Percentiles rank a stretch among this genome's conserved stretches.
Evolutionary conservation across 768 basidiomycete species (phyloP).

Genomic region (Leccinum uliginosum): DNA sequence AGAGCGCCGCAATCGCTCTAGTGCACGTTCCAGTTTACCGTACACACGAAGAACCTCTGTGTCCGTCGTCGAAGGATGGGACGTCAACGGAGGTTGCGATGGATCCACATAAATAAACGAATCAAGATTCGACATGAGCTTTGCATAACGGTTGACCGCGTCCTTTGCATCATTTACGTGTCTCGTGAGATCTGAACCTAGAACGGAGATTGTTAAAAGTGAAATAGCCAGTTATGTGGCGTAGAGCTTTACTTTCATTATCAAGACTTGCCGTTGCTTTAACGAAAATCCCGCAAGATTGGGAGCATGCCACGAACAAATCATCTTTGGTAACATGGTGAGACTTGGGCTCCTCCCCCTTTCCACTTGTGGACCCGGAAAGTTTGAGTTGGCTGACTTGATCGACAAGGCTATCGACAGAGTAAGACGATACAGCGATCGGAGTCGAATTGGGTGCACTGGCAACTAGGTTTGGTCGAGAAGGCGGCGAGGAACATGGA

Average conservation of each 20-base stretch:
- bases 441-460: not conserved
- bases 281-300: slow-evolving; percentile 39
- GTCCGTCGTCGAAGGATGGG: not conserved
- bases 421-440: not conserved
- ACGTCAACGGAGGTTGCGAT: not conserved
- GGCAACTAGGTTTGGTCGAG: not conserved
- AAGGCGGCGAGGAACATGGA: slow-evolving; percentile 3
- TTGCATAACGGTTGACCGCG: slow-evolving; percentile 19
- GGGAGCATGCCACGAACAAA: slow-evolving; percentile 35
- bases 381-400: slow-evolving; percentile 20
- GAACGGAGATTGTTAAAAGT: not conserved
- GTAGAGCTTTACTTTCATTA: slow-evolving; percentile 7
- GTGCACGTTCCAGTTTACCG: slow-evolving; percentile 54
- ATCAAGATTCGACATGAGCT: slow-evolving; percentile 10
- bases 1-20: slow-evolving; percentile 57
- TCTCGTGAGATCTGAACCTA: slow-evolving; percentile 16
- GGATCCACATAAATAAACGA: slow-evolving; percentile 1
- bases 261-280: slow-evolving; percentile 39
- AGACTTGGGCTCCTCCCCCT: not conserved
- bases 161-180: slow-evolving; percentile 18
- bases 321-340: slow-evolving; percentile 3
- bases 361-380: slow-evolving; percentile 4
- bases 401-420: slow-evolving; percentile 17
- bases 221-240: not conserved
- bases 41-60: slow-evolving; percentile 31